A percentile compares a stretch with the other conserved stretches of the same genome.
Evolutionary conservation across 148 eudicot genomes (phyloP).

Genomic region (Drosera capensis): DNA sequence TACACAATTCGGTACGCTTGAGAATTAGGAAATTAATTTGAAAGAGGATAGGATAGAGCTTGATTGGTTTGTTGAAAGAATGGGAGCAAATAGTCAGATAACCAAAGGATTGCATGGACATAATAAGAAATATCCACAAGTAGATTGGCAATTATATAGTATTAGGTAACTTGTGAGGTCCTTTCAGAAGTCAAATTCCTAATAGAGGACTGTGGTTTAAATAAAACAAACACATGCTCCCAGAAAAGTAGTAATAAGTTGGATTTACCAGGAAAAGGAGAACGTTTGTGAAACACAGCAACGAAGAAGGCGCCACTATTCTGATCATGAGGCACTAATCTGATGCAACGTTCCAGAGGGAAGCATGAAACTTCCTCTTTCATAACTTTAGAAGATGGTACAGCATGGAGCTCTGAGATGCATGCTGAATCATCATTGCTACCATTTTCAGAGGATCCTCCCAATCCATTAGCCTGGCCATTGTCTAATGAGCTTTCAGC

Average conservation of each 20-base stretch:
- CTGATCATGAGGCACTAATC: conserved; percentile 98
- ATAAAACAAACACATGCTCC: not conserved
- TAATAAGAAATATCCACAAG: too few relatives aligned
- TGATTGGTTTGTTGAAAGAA: too few relatives aligned
- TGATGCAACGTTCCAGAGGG: conserved; percentile 89
- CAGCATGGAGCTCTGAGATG: conserved; percentile 11
- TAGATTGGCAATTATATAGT: too few relatives aligned
- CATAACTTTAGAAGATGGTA: conserved; percentile 13
- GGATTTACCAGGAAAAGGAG: conserved; percentile 60
- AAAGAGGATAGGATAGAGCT: too few relatives aligned
- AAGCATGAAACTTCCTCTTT: conserved; percentile 53
- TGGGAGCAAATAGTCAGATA: too few relatives aligned
- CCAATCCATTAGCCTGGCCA: conserved; percentile 12
- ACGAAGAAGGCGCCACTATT: conserved; percentile 92
- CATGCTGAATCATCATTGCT: conserved; percentile 11
- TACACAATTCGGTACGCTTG: too few relatives aligned
- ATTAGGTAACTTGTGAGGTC: too few relatives aligned
- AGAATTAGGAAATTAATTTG: too few relatives aligned
- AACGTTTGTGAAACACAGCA: conserved; percentile 68
- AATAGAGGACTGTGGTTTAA: too few relatives aligned
- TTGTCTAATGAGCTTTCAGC: conserved; percentile 16
- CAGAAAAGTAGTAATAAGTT: not conserved
- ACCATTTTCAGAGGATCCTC: conserved; percentile 14
- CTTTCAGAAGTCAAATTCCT: too few relatives aligned
- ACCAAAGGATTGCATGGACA: too few relatives aligned